Evolutionary conservation across 1,139 yeast genomes (phyloP), one percentile per base, ranked within the genome.

Genomic region (Groenewaldozyma sp.): DNA sequence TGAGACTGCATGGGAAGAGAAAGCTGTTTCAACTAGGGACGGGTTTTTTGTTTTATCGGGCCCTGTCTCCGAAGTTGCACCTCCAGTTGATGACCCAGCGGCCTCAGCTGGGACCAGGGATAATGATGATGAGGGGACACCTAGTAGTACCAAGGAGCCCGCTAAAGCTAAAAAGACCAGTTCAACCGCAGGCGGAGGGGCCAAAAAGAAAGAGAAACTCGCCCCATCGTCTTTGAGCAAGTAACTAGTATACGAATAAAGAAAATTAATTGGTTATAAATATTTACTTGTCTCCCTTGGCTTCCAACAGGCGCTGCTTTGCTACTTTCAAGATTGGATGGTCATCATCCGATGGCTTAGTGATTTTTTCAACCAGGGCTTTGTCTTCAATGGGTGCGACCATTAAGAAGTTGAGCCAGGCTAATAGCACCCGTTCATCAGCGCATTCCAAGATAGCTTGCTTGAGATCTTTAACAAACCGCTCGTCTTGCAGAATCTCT

Each of bases 11-110:
- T 83, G 93, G 83, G 97, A 91, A 59, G 96, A 88, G 58, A 93
- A 83, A 51, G 78, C 94, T 7, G 91, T 93, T 2, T 77, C 93
- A 1, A 87, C 95, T 0, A 82, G 83, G 50, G 97, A 91, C 55
- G 98, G 98, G 2, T 93, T 91, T 59, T 93, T 91, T 54, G 96
- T 93, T 0, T 93, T 80, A 59, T 84, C 88, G 68, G 99, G 99
- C 0, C 94, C 95, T 3, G 67, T 93, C 24, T 91, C 82, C 43
- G 93, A 82, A 48, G 71, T 71, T 10, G 67, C 65, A 34, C 53
- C 46, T 24, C 49, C 50, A 5, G 47, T 43, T 45, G 60, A 62
- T 37, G 70, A 63, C 46, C 62, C 64, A 40, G 65, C 64, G 9
- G 67, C 65, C 40, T 67, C 69, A 35, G 62, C 64, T 3, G 55